These are phyloP conservation scores for Leccinum ochraceum DNA, from an alignment of 768 basidiomycete genomes.

Conservation along the genomic window DNA sequence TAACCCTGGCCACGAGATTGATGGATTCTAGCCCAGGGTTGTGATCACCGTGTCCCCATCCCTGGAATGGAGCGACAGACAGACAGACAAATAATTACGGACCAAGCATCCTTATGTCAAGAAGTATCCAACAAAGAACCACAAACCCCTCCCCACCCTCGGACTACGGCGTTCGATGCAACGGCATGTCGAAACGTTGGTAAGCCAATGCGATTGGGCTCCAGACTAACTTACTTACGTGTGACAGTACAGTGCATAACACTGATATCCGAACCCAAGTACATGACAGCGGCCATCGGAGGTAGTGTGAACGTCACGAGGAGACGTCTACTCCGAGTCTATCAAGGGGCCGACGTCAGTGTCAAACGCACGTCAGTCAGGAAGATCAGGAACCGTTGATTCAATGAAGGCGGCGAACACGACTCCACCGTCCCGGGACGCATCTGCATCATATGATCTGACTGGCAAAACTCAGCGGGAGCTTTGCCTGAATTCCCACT, in stretches of 20 bases:
- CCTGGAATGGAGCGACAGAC: too few relatives aligned
- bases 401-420: neutral
- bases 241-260: too few relatives aligned
- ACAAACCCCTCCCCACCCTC: neutral
- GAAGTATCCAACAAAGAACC: too few relatives aligned
- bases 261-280: neutral
- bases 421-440: neutral
- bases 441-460: neutral
- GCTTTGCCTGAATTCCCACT: neutral
- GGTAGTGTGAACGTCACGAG: neutral
- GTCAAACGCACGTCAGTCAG: neutral
- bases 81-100: too few relatives aligned
- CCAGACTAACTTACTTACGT: neutral
- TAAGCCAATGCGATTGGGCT: neutral
- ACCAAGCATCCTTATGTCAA: too few relatives aligned
- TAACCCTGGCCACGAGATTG: too few relatives aligned
- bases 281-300: neutral
- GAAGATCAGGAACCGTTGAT: neutral
- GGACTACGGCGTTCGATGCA: neutral
- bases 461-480: neutral
- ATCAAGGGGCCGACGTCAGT: neutral
- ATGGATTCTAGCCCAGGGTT: too few relatives aligned
- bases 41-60: too few relatives aligned
- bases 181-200: neutral
- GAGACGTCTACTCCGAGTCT: neutral